A percentile compares a stretch with the other conserved stretches of the same genome.
These are phyloP conservation scores for Saccharomycopsis capsularis DNA, from an alignment of 805 yeast species.

Conservation along the genomic window DNA sequence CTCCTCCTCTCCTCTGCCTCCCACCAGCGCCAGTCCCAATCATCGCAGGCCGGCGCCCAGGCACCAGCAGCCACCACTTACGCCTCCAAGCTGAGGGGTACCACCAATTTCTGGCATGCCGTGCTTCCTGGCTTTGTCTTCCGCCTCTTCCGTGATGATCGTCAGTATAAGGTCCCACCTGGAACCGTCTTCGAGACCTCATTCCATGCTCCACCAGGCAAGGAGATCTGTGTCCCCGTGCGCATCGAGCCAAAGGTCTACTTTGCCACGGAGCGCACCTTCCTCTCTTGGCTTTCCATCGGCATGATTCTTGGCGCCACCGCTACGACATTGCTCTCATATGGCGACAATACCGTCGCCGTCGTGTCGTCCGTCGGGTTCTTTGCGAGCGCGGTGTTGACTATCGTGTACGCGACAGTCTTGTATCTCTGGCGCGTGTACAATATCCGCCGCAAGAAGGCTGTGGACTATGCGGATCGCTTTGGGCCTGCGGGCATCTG, in stretches of 20 bases:
- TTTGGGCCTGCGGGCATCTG: constrained; percentile 85
- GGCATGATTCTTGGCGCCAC: constrained; percentile 84
- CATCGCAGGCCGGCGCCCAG: too few relatives aligned
- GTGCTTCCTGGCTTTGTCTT: constrained; percentile 27
- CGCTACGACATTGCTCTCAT: constrained; percentile 77
- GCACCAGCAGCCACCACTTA: too few relatives aligned
- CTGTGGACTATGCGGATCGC: constrained; percentile 79
- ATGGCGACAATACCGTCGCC: constrained; percentile 66
- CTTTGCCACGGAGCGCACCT: constrained; percentile 96
- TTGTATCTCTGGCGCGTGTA: constrained; percentile 76
- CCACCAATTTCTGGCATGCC: not conserved
- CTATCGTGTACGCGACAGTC: constrained; percentile 64
- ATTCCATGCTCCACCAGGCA: constrained; percentile 78
- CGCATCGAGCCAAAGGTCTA: constrained; percentile 98
- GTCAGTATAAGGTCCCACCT: constrained; percentile 47
- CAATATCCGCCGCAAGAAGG: constrained; percentile 74
- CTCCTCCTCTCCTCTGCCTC: constrained; percentile 1
- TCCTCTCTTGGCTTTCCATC: constrained; percentile 87
- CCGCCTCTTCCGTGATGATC: constrained; percentile 45
- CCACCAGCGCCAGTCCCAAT: not conserved
- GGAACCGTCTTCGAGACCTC: constrained; percentile 57
- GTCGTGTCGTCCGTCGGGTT: constrained; percentile 82
- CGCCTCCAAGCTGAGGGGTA: too few relatives aligned
- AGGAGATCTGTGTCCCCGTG: constrained; percentile 84
- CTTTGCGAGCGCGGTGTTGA: constrained; percentile 68